Percentiles rank a stretch among this genome's conserved stretches.
Evolutionary conservation across 2,329 filamentous ascomycete species (phyloP).

Genomic region (Talaromyces atroroseus): DNA sequence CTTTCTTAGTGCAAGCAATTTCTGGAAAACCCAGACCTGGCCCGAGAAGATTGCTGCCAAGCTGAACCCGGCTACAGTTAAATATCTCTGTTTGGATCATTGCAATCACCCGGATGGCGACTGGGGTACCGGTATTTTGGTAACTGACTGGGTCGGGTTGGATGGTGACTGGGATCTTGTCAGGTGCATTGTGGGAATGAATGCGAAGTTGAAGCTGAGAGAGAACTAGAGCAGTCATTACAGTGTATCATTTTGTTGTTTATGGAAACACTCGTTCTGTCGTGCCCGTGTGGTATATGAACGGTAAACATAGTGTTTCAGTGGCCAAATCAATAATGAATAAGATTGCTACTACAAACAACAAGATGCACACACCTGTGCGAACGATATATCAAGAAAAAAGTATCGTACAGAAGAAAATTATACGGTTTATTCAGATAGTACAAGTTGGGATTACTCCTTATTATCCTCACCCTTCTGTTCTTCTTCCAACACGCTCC

Average conservation of each 20-base stretch:
- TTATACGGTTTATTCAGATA: constrained; percentile 1
- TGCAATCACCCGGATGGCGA: constrained; percentile 52
- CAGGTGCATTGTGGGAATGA: constrained; percentile 84
- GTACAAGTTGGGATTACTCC: constrained; percentile 20
- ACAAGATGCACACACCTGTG: neutral
- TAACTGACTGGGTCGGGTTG: constrained; percentile 89
- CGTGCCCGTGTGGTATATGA: neutral
- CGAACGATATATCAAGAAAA: neutral
- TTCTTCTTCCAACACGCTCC: constrained; percentile 74
- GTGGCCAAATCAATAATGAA: neutral
- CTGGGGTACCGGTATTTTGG: constrained; percentile 77
- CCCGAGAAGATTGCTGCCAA: constrained; percentile 84
- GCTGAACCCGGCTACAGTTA: constrained; percentile 70
- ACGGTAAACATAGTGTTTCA: neutral
- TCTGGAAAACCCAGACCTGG: constrained; percentile 90
- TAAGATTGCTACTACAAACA: neutral
- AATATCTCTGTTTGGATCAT: constrained; percentile 54
- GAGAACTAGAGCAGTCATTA: constrained; percentile 2
- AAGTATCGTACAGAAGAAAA: constrained; percentile 6
- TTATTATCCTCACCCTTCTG: constrained; percentile 35
- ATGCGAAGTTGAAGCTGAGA: constrained; percentile 53
- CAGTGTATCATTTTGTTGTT: neutral
- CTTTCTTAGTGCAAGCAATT: constrained; percentile 86
- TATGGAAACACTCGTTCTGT: neutral
- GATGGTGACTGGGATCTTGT: constrained; percentile 88